These are phyloP conservation scores for Bremia lactucae DNA, from an alignment of 352 stramenopile species.

Conservation along the genomic window DNA sequence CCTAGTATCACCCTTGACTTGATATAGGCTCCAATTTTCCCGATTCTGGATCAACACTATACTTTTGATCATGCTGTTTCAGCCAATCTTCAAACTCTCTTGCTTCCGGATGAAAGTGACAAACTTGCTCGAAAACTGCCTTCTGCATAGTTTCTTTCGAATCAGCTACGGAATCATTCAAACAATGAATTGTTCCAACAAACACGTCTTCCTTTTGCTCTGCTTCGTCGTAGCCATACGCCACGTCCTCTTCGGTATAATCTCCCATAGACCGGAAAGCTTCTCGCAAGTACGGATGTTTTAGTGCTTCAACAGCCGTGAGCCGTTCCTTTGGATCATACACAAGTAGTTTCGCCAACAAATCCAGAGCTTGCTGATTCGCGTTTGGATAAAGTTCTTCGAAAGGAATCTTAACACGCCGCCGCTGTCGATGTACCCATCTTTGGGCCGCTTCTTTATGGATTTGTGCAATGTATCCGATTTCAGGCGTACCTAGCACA, in stretches of 20 bases:
- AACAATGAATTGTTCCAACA: conserved; percentile 52
- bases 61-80: conserved; percentile 51
- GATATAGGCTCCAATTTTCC: conserved; percentile 46
- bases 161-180: conserved; percentile 52
- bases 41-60: conserved; percentile 38
- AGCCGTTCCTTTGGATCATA: conserved; percentile 55
- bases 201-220: conserved; percentile 62
- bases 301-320: conserved; percentile 89
- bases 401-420: conserved; percentile 48
- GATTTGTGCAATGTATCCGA: conserved; percentile 45
- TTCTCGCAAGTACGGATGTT: conserved; percentile 88
- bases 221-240: conserved; percentile 27
- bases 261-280: conserved; percentile 42
- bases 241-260: conserved; percentile 9
- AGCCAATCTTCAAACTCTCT: conserved; percentile 50
- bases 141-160: conserved; percentile 61
- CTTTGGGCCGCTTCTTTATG: conserved; percentile 62
- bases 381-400: conserved; percentile 67
- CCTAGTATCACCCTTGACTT: too few relatives aligned
- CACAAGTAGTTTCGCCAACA: conserved; percentile 62
- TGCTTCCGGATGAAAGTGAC: conserved; percentile 63
- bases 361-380: conserved; percentile 53
- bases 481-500: conserved; percentile 84
- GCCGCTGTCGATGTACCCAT: conserved; percentile 55
- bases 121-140: conserved; percentile 73